Percentiles rank a stretch among this genome's conserved stretches.
Evolutionary conservation across 2,329 filamentous ascomycete species (phyloP).

Genomic region (Pseudogymnoascus sp.): DNA sequence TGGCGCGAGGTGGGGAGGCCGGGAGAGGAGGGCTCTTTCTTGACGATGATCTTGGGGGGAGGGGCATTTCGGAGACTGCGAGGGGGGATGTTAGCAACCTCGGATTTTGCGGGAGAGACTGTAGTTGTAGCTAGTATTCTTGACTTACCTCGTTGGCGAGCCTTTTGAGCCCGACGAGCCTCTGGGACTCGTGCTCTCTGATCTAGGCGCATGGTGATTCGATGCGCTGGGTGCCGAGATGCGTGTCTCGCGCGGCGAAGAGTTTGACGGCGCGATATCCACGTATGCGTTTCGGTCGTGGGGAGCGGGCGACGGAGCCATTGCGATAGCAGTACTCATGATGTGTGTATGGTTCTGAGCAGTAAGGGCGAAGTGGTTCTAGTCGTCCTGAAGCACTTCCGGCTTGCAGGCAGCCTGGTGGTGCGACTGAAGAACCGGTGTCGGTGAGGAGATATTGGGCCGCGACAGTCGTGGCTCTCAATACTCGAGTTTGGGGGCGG

Average conservation of each 20-base stretch:
- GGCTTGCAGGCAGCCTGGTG: neutral
- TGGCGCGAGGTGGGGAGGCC: constrained; percentile 67
- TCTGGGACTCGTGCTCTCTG: constrained; percentile 49
- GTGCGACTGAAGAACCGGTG: neutral
- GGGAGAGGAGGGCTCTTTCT: constrained; percentile 86
- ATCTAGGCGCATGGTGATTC: constrained; percentile 40
- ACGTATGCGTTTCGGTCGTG: constrained; percentile 55
- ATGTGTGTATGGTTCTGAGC: constrained; percentile 25
- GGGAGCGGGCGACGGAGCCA: constrained; percentile 61
- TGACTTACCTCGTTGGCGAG: constrained; percentile 56
- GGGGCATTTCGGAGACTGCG: constrained; percentile 46
- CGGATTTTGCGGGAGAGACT: constrained; percentile 4
- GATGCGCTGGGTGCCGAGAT: constrained; percentile 33
- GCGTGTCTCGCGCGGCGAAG: constrained; percentile 23
- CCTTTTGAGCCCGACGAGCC: constrained; percentile 40
- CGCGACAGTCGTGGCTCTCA: neutral
- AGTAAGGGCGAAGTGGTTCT: neutral
- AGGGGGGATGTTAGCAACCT: constrained; percentile 12
- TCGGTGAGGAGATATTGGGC: neutral
- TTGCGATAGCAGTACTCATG: constrained; percentile 63
- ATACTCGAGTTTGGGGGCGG: neutral
- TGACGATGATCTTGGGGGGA: constrained; percentile 90
- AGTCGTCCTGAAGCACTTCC: neutral
- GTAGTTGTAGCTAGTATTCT: constrained; percentile 6
- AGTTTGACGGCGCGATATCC: constrained; percentile 37